Evolutionary conservation across 306 rosid genomes (phyloP).

Genomic region (Prunus salicina): DNA sequence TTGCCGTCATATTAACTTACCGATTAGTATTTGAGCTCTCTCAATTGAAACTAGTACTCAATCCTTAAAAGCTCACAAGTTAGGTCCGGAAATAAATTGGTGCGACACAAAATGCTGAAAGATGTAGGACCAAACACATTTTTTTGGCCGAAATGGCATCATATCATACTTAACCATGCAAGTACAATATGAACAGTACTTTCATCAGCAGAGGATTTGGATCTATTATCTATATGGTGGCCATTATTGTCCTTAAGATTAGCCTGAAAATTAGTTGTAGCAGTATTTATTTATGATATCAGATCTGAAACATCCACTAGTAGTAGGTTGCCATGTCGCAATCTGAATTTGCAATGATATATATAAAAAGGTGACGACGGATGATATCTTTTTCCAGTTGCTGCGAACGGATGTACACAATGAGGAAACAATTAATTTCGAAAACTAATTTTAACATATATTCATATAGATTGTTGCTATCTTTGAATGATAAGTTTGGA

Average conservation of each 20-base stretch:
- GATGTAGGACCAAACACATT: no score
- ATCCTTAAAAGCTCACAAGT: background rate
- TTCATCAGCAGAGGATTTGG: background rate
- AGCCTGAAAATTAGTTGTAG: background rate
- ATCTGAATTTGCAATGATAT: constrained; percentile 14
- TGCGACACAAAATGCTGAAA: no score
- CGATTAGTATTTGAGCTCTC: no score
- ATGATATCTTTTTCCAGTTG: background rate
- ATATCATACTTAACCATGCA: no score
- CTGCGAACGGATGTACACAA: background rate
- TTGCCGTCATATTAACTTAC: no score
- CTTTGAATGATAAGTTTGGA: background rate
- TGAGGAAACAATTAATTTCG: no score
- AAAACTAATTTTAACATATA: background rate
- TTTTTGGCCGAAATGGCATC: background rate
- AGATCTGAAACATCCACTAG: constrained; percentile 12
- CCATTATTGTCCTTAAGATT: background rate
- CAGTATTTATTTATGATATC: constrained; percentile 7
- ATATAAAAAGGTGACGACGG: background rate
- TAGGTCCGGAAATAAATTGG: background rate
- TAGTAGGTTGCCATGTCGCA: constrained; percentile 14
- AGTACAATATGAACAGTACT: background rate
- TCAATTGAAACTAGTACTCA: no score
- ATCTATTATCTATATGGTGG: background rate
- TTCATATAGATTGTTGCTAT: background rate